phyloP scores from a whole-genome alignment of 257 asterid genomes.

The Eucommia ulmoides region DNA sequence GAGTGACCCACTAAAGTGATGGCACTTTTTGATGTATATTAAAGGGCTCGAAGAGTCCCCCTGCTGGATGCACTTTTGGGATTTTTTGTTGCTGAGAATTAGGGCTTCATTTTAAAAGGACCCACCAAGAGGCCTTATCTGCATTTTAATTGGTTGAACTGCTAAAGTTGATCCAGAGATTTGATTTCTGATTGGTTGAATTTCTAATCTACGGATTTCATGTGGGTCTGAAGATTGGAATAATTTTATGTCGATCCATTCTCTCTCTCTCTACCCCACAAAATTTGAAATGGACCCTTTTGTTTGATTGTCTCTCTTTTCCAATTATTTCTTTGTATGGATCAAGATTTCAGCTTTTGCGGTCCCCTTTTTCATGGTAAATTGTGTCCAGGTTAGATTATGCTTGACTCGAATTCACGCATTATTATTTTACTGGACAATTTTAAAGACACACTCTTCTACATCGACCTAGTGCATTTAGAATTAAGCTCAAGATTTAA shows the following conservation, averaged over 20 bases:
- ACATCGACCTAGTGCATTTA: too few relatives aligned
- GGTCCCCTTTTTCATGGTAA: not conserved
- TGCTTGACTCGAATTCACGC: too few relatives aligned
- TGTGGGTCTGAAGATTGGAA: slow-evolving; percentile 22
- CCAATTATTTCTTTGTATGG: not conserved
- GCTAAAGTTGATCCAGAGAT: slow-evolving; percentile 23
- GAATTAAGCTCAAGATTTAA: too few relatives aligned
- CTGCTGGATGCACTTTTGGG: slow-evolving; percentile 9
- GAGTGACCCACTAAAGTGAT: slow-evolving; percentile 46
- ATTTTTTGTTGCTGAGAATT: slow-evolving; percentile 6
- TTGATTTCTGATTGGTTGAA: slow-evolving; percentile 40
- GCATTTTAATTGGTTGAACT: slow-evolving; percentile 35
- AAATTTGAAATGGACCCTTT: not conserved
- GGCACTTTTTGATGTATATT: slow-evolving; percentile 36
- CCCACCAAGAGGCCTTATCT: slow-evolving; percentile 38
- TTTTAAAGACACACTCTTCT: too few relatives aligned
- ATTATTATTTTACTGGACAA: too few relatives aligned
- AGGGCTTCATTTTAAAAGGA: slow-evolving; percentile 23
- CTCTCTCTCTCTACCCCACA: not conserved
- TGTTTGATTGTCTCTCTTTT: not conserved
- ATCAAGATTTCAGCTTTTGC: not conserved
- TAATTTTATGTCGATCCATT: not conserved
- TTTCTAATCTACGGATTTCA: slow-evolving; percentile 31
- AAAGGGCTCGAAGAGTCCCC: slow-evolving; percentile 5
- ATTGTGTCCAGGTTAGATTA: too few relatives aligned